phyloP scores from a whole-genome alignment of 495 filamentous ascomycete species.

The Penicillium simplicissimum region DNA sequence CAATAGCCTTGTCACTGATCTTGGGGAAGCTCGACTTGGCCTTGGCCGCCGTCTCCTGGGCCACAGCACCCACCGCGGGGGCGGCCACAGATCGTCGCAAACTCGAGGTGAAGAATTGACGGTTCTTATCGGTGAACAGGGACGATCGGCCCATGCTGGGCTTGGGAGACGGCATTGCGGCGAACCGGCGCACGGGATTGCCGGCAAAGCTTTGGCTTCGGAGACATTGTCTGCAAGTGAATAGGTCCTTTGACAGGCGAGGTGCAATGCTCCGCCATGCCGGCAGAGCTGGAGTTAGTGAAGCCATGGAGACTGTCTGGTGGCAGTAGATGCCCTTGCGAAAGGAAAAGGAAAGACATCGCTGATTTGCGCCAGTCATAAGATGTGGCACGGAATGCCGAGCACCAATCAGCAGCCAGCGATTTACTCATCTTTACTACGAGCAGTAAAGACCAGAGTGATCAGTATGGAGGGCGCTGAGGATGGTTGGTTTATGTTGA shows the following conservation, averaged over 20 bases:
- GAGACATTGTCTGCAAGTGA: slow-evolving; percentile 66
- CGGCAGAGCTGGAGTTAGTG: slow-evolving; percentile 32
- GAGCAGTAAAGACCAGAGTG: background rate
- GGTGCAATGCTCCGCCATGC: slow-evolving; percentile 44
- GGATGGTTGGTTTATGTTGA: background rate
- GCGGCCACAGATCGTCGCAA: slow-evolving; percentile 30
- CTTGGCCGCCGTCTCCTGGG: slow-evolving; percentile 29
- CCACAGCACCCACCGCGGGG: slow-evolving; percentile 19
- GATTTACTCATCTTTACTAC: slow-evolving; percentile 22
- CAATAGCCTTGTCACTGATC: slow-evolving; percentile 70
- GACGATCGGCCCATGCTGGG: slow-evolving; percentile 32
- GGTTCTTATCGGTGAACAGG: slow-evolving; percentile 29
- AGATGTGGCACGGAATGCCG: slow-evolving; percentile 21
- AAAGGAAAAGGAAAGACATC: slow-evolving; percentile 16
- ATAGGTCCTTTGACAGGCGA: slow-evolving; percentile 55
- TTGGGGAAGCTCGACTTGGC: slow-evolving; percentile 64
- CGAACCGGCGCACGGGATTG: slow-evolving; percentile 39
- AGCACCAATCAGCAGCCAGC: slow-evolving; percentile 27
- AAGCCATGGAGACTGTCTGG: slow-evolving; percentile 36
- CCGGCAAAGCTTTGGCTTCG: slow-evolving; percentile 34
- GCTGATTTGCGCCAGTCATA: slow-evolving; percentile 19
- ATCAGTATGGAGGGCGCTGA: background rate
- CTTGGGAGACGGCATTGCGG: slow-evolving; percentile 29
- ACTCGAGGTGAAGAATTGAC: slow-evolving; percentile 35
- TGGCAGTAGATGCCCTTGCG: slow-evolving; percentile 11